Percentiles rank a stretch among this genome's conserved stretches.
phyloP scores from a whole-genome alignment of 2,329 filamentous ascomycete species.

The Neopestalotiopsis rosae region DNA sequence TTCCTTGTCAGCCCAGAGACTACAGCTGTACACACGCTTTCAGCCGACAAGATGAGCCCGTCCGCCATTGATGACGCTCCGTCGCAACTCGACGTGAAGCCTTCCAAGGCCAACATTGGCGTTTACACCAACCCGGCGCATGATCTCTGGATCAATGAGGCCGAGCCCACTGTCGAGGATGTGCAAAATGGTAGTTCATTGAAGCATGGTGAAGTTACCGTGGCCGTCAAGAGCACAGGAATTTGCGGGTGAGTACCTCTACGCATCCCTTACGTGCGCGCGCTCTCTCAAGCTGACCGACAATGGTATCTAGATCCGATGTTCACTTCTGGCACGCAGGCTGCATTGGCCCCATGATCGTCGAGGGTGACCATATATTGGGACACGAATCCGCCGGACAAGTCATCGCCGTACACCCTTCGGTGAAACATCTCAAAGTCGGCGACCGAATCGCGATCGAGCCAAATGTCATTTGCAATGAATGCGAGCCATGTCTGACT shows the following conservation, averaged over 20 bases:
- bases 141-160: slow-evolving; percentile 85
- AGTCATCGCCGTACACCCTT: slow-evolving; percentile 80
- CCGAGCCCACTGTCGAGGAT: slow-evolving; percentile 76
- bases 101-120: slow-evolving; percentile 86
- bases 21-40: not conserved
- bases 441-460: slow-evolving; percentile 94
- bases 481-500: slow-evolving; percentile 88
- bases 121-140: slow-evolving; percentile 95
- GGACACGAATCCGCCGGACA: slow-evolving; percentile 93
- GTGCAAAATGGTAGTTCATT: slow-evolving; percentile 72
- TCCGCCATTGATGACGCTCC: slow-evolving; percentile 13
- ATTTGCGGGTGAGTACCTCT: slow-evolving; percentile 78
- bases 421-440: slow-evolving; percentile 76
- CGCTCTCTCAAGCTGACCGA: slow-evolving; percentile 12
- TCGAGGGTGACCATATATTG: slow-evolving; percentile 85
- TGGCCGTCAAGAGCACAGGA: slow-evolving; percentile 91
- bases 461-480: slow-evolving; percentile 90
- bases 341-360: slow-evolving; percentile 95
- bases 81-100: slow-evolving; percentile 31
- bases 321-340: slow-evolving; percentile 98
- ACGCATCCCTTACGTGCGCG: not conserved
- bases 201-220: slow-evolving; percentile 81
- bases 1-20: not conserved
- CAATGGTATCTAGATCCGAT: slow-evolving; percentile 68
- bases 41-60: slow-evolving; percentile 19